A percentile compares a stretch with the other conserved stretches of the same genome.
Evolutionary conservation across 1,139 yeast species (phyloP).

Genomic region (Pichia sp.): DNA sequence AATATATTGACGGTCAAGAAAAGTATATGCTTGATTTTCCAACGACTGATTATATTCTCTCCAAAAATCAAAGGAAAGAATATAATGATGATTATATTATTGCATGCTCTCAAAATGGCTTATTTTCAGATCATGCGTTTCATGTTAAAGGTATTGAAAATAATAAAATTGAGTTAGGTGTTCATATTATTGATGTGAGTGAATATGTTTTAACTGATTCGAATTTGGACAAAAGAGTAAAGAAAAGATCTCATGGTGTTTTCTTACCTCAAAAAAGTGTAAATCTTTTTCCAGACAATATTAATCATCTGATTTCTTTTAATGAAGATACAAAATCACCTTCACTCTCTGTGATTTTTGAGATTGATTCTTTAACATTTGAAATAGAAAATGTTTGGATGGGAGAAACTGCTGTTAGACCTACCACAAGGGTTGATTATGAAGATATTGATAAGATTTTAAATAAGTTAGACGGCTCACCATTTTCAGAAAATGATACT

Average conservation of each 20-base stretch:
- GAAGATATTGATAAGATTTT: slow-evolving; percentile 49
- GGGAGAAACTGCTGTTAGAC: slow-evolving; percentile 65
- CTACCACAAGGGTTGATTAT: slow-evolving; percentile 49
- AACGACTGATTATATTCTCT: slow-evolving; percentile 28
- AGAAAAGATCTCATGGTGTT: slow-evolving; percentile 86
- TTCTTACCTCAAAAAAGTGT: slow-evolving; percentile 76
- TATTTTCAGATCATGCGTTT: slow-evolving; percentile 67
- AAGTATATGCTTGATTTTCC: slow-evolving; percentile 26
- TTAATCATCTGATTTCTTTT: slow-evolving; percentile 59
- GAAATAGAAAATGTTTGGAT: slow-evolving; percentile 75
- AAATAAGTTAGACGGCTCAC: slow-evolving; percentile 12
- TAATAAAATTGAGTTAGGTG: slow-evolving; percentile 62
- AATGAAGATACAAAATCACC: slow-evolving; percentile 55
- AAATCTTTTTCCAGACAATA: slow-evolving; percentile 62
- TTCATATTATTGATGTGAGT: slow-evolving; percentile 78
- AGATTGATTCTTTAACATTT: slow-evolving; percentile 65
- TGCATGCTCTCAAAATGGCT: slow-evolving; percentile 58
- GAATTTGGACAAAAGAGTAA: slow-evolving; percentile 78
- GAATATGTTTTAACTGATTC: slow-evolving; percentile 68
- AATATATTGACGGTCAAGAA: slow-evolving; percentile 51
- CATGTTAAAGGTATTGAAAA: slow-evolving; percentile 60
- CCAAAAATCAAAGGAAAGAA: slow-evolving; percentile 42
- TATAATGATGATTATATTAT: slow-evolving; percentile 59
- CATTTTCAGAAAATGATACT: slow-evolving; percentile 34
- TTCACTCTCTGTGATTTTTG: slow-evolving; percentile 76